Evolutionary conservation across 305 asterid genomes (phyloP).

Genomic region (Petunia hybrid): DNA sequence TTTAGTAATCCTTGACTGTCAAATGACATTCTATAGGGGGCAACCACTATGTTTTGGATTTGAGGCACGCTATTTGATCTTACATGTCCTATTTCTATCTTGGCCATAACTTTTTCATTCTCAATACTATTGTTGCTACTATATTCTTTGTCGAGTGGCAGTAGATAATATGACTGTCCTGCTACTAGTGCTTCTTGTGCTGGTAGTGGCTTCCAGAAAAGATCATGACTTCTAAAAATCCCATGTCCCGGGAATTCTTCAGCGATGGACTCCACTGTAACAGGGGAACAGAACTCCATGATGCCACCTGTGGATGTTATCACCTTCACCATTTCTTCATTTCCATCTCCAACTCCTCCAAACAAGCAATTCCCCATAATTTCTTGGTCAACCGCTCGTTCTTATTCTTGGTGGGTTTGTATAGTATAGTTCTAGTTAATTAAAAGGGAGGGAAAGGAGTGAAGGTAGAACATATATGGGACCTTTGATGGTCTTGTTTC

Average conservation of each 20-base stretch:
- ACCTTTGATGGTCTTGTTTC: conserved; percentile 9
- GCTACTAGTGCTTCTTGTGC: conserved; percentile 58
- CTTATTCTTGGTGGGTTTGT: background rate
- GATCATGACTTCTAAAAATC: conserved; percentile 68
- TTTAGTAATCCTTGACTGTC: conserved; percentile 55
- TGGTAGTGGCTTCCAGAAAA: conserved; percentile 84
- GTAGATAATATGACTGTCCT: conserved; percentile 78
- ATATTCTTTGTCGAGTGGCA: conserved; percentile 51
- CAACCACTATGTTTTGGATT: conserved; percentile 31
- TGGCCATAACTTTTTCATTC: background rate
- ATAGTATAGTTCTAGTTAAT: background rate
- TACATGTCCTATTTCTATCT: conserved; percentile 55
- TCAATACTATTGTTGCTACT: conserved; percentile 10
- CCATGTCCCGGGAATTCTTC: conserved; percentile 90
- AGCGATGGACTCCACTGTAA: conserved; percentile 70
- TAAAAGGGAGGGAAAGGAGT: conserved; percentile 4
- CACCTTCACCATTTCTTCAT: conserved; percentile 53
- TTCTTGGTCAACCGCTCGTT: background rate
- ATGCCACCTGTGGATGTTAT: conserved; percentile 70
- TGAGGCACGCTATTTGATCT: conserved; percentile 67
- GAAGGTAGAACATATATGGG: background rate
- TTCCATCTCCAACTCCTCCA: conserved; percentile 62
- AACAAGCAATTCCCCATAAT: conserved; percentile 83
- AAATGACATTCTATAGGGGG: conserved; percentile 87
- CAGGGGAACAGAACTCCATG: conserved; percentile 70